Base-by-base conservation (phyloP, 1,139 yeast genomes). In the Hemisphaericaspora xylanilytica region DNA sequence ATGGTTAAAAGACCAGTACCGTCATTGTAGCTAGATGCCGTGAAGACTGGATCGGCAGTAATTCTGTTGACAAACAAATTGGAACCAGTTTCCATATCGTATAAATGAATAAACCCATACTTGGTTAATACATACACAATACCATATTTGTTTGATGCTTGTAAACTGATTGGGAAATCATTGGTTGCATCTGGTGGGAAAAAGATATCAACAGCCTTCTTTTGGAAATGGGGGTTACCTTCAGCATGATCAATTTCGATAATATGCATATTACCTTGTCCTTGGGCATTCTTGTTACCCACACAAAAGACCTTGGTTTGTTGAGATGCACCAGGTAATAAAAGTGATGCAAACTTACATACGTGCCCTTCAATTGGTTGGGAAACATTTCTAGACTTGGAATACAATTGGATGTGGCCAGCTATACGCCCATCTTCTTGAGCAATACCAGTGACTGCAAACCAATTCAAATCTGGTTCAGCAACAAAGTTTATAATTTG, bases 291-390 rank as follows among this genome's bases (percentile, higher is more conserved):
- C 63, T 95, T 83, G 66, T 89, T 88, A 58, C 90, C 92, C 43
- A 90, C 92, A 65, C 87, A 84, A 62, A 94, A 92, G 28, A 92
- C 81, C 63, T 88, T 89, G 36, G 96, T 86, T 42, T 90, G 94
- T 26, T 73, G 64, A 17, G 80, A 53, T 32, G 90, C 88, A 37
- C 90, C 92, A 40, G 80, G 83, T 51, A 90, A 72, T 48, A 81
- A 75, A 47, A 92, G 65, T 42, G 76, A 71, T 38, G 96, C 90
- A 66, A 94, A 94, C 37, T 82, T 81, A 43, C 96, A 92, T 40
- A 95, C 97, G 63, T 94, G 98, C 51, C 98, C 98, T 59, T 94
- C 97, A 54, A 94, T 88, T 21, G 96, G 94, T 69, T 94, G 99
- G 13, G 97, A 89, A 36, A 90, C 88, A 57, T 86, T 85, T 63